Conservation (phyloP, 176 grass and related monocot species). For the Paspalum notatum region DNA sequence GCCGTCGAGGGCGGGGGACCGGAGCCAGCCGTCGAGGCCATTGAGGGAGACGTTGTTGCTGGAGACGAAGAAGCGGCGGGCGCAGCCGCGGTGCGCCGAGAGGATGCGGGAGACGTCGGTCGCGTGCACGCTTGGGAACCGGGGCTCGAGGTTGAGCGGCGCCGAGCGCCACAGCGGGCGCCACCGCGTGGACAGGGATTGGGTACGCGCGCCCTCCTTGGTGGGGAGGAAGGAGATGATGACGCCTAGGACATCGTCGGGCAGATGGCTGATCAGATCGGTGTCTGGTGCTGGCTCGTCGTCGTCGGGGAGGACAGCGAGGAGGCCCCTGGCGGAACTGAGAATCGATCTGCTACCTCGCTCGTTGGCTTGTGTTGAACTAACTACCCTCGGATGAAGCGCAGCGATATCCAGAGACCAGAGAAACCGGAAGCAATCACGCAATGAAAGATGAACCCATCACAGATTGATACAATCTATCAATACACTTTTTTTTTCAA, state of each 20-base stretch:
- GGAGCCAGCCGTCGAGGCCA: background rate
- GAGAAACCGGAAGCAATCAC: too few relatives aligned
- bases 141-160: constrained; percentile 2
- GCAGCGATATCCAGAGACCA: too few relatives aligned
- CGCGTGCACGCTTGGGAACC: background rate
- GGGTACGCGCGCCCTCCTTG: background rate
- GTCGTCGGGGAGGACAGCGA: background rate
- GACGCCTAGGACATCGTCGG: constrained; percentile 5
- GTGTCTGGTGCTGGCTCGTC: background rate
- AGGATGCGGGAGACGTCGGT: background rate
- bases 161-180: constrained; percentile 17
- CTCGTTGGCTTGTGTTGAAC: too few relatives aligned
- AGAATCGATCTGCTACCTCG: too few relatives aligned
- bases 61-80: background rate
- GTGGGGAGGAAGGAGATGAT: constrained; percentile 23
- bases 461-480: too few relatives aligned
- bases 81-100: background rate
- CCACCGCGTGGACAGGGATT: background rate
- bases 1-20: background rate
- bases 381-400: too few relatives aligned
- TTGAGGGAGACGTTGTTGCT: background rate
- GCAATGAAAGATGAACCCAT: too few relatives aligned
- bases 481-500: too few relatives aligned
- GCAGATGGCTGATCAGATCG: constrained; percentile 19
- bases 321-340: too few relatives aligned